A percentile compares a stretch with the other conserved stretches of the same genome.
These are phyloP conservation scores for Nemania diffusa DNA, from an alignment of 2,329 filamentous ascomycete species.

Conservation along the genomic window DNA sequence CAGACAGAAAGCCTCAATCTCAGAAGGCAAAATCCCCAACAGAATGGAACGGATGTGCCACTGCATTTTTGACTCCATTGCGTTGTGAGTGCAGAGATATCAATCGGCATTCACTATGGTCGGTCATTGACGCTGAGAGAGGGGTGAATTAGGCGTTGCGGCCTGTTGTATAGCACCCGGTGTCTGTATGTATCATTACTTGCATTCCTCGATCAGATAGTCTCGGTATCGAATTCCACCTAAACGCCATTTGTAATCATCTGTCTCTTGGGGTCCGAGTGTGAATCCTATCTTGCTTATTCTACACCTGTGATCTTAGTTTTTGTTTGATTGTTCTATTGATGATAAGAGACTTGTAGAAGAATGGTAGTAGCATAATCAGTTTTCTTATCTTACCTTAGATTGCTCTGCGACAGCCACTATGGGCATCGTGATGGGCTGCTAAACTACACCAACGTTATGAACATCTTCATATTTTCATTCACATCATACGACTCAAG, in stretches of 20 bases:
- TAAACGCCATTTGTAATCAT: no score
- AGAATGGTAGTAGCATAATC: no score
- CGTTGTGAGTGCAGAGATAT: not conserved
- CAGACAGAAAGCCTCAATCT: not conserved
- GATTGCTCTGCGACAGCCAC: not conserved
- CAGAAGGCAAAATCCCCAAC: not conserved
- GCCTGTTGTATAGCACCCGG: constrained; percentile 25
- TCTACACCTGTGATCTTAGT: no score
- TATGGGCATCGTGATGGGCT: not conserved
- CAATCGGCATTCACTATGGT: not conserved
- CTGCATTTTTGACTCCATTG: not conserved
- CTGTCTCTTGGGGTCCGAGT: not conserved
- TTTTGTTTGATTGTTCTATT: no score
- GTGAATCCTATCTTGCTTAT: not conserved
- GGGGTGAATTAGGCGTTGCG: constrained; percentile 13
- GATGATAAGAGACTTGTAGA: no score
- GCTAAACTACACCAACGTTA: not conserved
- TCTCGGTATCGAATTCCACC: constrained; percentile 8
- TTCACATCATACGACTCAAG: constrained; percentile 13
- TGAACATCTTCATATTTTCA: not conserved
- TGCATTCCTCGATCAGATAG: not conserved
- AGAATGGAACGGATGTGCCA: not conserved
- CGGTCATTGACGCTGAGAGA: not conserved
- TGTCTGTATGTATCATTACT: constrained; percentile 23
- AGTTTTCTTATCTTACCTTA: no score